These are phyloP conservation scores for Candida odintsovae DNA, from an alignment of 805 yeast species.

Conservation along the genomic window DNA sequence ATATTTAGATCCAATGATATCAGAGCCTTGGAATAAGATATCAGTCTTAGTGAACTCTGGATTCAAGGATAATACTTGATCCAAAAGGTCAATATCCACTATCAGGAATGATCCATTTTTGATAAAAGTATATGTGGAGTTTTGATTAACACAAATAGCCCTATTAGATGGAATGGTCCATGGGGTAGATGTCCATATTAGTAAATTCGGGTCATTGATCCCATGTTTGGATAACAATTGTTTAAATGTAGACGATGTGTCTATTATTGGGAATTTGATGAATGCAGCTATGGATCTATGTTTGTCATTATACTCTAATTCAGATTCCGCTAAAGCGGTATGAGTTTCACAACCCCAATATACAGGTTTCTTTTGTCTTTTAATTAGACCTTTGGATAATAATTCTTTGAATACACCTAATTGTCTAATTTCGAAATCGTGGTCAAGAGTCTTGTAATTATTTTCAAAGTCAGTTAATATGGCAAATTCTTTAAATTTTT, in stretches of 20 bases:
- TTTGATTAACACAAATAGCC: conserved; percentile 69
- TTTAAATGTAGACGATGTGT: conserved; percentile 17
- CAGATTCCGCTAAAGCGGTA: conserved; percentile 96
- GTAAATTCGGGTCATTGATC: conserved; percentile 14
- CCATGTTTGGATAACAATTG: conserved; percentile 4
- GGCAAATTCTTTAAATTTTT: conserved; percentile 62
- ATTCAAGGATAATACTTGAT: conserved; percentile 30
- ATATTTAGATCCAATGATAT: conserved; percentile 40
- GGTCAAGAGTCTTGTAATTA: conserved; percentile 69
- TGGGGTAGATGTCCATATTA: conserved; percentile 98
- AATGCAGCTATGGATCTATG: conserved; percentile 67
- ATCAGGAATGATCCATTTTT: conserved; percentile 35
- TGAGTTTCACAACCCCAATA: conserved; percentile 95
- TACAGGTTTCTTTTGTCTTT: conserved; percentile 88
- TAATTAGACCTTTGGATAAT: conserved; percentile 60
- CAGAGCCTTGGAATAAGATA: conserved; percentile 34
- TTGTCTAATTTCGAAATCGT: conserved; percentile 70
- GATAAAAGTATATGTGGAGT: conserved; percentile 52
- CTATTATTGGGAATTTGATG: conserved; percentile 56
- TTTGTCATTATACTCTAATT: conserved; percentile 73
- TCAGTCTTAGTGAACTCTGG: conserved; percentile 18
- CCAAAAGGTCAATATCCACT: conserved; percentile 49
- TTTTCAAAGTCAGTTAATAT: conserved; percentile 79
- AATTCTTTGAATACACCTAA: conserved; percentile 61
- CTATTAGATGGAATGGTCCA: conserved; percentile 92